Conservation (phyloP, 73 alveolate genomes). For the Paraurostyla sp. region DNA sequence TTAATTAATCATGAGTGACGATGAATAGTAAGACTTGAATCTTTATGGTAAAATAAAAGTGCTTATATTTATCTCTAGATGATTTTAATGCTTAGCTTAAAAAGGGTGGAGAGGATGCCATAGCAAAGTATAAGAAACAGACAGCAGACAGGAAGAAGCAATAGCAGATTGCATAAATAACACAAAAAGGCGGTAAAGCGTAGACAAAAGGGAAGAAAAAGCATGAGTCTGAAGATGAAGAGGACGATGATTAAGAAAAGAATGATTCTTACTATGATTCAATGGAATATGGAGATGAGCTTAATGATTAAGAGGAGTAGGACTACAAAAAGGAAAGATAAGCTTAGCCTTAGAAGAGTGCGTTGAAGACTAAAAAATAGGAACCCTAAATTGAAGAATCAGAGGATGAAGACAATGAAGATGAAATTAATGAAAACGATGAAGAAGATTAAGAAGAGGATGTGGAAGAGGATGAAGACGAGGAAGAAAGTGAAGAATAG, state of each 20-base stretch:
- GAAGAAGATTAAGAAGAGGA: conserved; percentile 41
- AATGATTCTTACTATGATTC: conserved; percentile 49
- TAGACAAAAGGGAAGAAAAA: background rate
- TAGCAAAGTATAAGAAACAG: conserved; percentile 12
- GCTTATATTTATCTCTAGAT: background rate
- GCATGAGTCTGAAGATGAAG: background rate
- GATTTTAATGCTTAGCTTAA: conserved; percentile 1
- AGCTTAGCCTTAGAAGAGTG: background rate
- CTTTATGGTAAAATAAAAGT: background rate
- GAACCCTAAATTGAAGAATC: background rate
- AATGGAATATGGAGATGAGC: conserved; percentile 54
- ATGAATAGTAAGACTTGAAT: conserved; percentile 21
- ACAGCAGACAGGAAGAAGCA: conserved; percentile 22
- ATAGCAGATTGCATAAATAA: background rate
- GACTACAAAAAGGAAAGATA: conserved; percentile 30
- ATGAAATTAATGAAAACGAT: conserved; percentile 42
- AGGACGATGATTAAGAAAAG: conserved; percentile 17
- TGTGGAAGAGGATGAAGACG: conserved; percentile 48
- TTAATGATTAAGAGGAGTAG: conserved; percentile 45
- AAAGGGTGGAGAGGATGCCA: conserved; percentile 30
- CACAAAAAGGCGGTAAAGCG: background rate
- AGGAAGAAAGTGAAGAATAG: conserved; percentile 41
- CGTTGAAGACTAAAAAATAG: background rate
- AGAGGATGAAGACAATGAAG: conserved; percentile 57
- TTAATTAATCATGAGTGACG: conserved; percentile 38